phyloP scores from a whole-genome alignment of 345 rosid species.

The Hirschfeldia incana region DNA sequence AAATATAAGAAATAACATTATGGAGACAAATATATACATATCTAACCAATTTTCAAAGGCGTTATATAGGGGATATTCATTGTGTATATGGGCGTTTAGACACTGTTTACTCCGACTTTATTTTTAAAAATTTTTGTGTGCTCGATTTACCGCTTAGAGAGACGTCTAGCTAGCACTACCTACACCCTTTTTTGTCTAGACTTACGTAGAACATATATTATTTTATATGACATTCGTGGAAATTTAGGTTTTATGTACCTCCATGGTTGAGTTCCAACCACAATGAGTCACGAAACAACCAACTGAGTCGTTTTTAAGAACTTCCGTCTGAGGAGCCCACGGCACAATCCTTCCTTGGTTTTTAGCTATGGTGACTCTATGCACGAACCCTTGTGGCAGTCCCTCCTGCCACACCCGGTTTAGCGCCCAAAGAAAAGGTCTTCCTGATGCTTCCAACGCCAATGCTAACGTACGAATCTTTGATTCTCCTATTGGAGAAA shows the following conservation, averaged over 20 bases:
- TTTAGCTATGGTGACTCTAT: conserved; percentile 6
- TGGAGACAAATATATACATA: too few relatives aligned
- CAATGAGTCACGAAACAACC: conserved; percentile 71
- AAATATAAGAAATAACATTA: background rate
- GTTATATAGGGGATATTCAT: too few relatives aligned
- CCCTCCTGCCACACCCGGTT: conserved; percentile 13
- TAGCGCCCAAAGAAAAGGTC: conserved; percentile 70
- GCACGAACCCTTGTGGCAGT: conserved; percentile 41
- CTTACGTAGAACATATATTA: too few relatives aligned
- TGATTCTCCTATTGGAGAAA: conserved; percentile 63
- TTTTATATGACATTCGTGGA: background rate
- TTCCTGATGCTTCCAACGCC: conserved; percentile 48
- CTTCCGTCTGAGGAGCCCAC: conserved; percentile 74
- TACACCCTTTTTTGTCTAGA: too few relatives aligned
- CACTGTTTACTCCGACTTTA: too few relatives aligned
- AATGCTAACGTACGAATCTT: conserved; percentile 52
- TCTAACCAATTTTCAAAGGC: too few relatives aligned
- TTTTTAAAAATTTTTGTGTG: too few relatives aligned
- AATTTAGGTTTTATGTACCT: conserved; percentile 3
- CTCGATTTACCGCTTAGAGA: too few relatives aligned
- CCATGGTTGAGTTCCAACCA: conserved; percentile 51
- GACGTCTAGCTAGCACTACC: too few relatives aligned
- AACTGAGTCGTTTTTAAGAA: conserved; percentile 52
- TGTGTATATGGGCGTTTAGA: too few relatives aligned
- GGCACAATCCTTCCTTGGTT: conserved; percentile 55